phyloP scores from a whole-genome alignment of 495 filamentous ascomycete species.

The Hamigera avellanea region DNA sequence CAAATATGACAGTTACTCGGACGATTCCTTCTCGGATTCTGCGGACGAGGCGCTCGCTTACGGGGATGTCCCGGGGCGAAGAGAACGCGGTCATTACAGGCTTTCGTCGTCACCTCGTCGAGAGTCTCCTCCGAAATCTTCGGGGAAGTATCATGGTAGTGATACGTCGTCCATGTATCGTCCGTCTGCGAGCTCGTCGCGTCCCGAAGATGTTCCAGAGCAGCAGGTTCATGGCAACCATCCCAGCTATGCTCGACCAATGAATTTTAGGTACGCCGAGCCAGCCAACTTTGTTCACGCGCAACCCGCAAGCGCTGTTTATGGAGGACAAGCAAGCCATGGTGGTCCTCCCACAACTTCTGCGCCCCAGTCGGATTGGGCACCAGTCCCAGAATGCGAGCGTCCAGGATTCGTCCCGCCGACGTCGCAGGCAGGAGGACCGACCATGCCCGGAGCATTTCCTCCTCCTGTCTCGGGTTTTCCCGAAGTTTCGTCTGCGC shows the following conservation, averaged over 20 bases:
- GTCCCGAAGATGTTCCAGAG: too few relatives aligned
- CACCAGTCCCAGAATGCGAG: slow-evolving; percentile 28
- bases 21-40: too few relatives aligned
- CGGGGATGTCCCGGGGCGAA: slow-evolving; percentile 22
- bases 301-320: too few relatives aligned
- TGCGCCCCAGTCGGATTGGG: slow-evolving; percentile 20
- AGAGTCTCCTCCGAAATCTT: background rate
- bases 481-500: too few relatives aligned
- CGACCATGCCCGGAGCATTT: slow-evolving; percentile 30
- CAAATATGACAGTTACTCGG: too few relatives aligned
- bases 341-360: slow-evolving; percentile 9
- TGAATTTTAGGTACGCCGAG: slow-evolving; percentile 38
- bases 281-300: slow-evolving; percentile 19
- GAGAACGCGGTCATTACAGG: slow-evolving; percentile 3
- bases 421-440: slow-evolving; percentile 15
- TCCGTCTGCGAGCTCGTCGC: too few relatives aligned
- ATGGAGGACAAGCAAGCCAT: too few relatives aligned
- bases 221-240: slow-evolving; percentile 14
- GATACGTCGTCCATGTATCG: too few relatives aligned
- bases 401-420: slow-evolving; percentile 31
- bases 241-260: slow-evolving; percentile 38
- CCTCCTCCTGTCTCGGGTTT: slow-evolving; percentile 17
- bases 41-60: slow-evolving; percentile 29
- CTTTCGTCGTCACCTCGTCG: background rate
- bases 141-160: too few relatives aligned